phyloP scores from a whole-genome alignment of 108 stramenopile species.

The Nitzschia sp. region DNA sequence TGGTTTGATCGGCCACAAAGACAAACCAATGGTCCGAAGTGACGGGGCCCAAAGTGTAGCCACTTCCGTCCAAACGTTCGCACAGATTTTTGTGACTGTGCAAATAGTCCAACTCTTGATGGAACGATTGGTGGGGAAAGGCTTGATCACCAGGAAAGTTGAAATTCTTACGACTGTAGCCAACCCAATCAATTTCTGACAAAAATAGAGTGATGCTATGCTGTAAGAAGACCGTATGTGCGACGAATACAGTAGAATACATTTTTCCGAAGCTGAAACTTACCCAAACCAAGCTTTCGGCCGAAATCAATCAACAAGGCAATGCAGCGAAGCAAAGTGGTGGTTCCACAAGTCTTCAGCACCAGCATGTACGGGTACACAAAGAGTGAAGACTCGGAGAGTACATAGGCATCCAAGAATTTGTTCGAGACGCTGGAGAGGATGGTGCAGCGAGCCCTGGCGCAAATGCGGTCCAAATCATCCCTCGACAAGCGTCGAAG shows the following conservation, averaged over 20 bases:
- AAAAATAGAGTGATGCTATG: not conserved
- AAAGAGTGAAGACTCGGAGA: conserved; percentile 97
- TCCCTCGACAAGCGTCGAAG: conserved; percentile 78
- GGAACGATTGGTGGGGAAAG: conserved; percentile 90
- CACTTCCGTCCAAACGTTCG: conserved; percentile 91
- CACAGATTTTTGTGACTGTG: conserved; percentile 85
- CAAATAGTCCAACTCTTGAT: conserved; percentile 93
- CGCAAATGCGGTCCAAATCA: conserved; percentile 91
- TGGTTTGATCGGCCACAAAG: conserved; percentile 98
- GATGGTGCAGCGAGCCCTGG: conserved; percentile 95
- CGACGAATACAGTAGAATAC: not conserved
- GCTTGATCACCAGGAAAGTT: conserved; percentile 94
- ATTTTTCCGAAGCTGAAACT: not conserved
- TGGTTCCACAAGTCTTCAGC: conserved; percentile 99
- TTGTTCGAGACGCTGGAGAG: conserved; percentile 89
- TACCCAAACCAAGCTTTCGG: conserved; percentile 68
- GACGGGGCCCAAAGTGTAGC: conserved; percentile 98
- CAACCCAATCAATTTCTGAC: conserved; percentile 96
- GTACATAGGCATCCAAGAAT: conserved; percentile 96
- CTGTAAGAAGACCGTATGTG: not conserved
- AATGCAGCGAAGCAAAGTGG: conserved; percentile 97
- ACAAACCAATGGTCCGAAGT: conserved; percentile 99
- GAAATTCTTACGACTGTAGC: conserved; percentile 99
- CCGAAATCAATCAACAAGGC: conserved; percentile 90
- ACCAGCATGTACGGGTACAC: conserved; percentile 98